These are phyloP conservation scores for Teratosphaeria destructans DNA, from an alignment of 2,329 filamentous ascomycete species.

Conservation along the genomic window DNA sequence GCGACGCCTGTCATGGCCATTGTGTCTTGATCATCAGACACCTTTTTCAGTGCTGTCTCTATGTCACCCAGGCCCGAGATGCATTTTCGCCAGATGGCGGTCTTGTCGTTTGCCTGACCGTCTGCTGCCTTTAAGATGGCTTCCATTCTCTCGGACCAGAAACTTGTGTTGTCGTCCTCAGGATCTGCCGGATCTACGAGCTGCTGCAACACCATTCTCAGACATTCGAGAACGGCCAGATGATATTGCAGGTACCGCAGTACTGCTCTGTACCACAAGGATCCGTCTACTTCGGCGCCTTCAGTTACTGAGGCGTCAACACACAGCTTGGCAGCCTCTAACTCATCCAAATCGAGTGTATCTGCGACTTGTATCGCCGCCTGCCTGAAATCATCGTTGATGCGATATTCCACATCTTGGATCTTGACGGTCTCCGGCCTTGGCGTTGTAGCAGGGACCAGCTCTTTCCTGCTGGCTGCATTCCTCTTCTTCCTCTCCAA, in stretches of 20 bases:
- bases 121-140: conserved; percentile 48
- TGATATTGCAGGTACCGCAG: conserved; percentile 82
- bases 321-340: conserved; percentile 63
- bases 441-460: conserved; percentile 48
- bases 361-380: conserved; percentile 73
- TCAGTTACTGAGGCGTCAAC: conserved; percentile 59
- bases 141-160: conserved; percentile 26
- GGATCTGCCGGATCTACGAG: conserved; percentile 28
- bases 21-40: conserved; percentile 67
- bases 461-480: conserved; percentile 60
- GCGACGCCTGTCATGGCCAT: conserved; percentile 62
- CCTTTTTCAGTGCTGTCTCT: conserved; percentile 62
- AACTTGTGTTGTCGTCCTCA: conserved; percentile 27
- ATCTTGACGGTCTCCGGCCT: conserved; percentile 58
- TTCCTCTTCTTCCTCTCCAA: conserved; percentile 67
- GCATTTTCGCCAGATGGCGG: conserved; percentile 62
- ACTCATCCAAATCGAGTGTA: conserved; percentile 79
- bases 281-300: conserved; percentile 50
- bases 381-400: conserved; percentile 85
- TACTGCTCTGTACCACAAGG: conserved; percentile 66
- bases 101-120: conserved; percentile 43
- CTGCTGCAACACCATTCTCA: conserved; percentile 65
- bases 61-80: conserved; percentile 66
- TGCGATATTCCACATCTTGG: conserved; percentile 59
- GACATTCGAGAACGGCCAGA: conserved; percentile 69